These are phyloP conservation scores for Bolboschoenoplectus hybrid DNA, from an alignment of 202 grass and related monocot genomes.

Conservation along the genomic window DNA sequence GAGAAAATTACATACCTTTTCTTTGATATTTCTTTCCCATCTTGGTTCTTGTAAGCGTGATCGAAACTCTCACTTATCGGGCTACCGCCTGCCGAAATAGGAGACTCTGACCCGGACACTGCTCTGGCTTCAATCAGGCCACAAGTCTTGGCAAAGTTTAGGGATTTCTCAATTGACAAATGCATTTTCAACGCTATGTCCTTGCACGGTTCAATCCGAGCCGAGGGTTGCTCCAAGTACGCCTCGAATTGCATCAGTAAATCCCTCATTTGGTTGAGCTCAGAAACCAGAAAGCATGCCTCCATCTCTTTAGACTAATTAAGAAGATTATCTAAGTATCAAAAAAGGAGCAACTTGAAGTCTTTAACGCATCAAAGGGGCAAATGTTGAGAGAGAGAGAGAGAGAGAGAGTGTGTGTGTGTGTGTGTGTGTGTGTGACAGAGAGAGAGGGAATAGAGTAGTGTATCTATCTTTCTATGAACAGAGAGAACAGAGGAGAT, in stretches of 20 bases:
- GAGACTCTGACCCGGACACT: conserved; percentile 36
- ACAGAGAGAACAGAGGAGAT: not conserved
- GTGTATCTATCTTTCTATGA: no score
- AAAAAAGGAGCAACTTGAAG: conserved; percentile 10
- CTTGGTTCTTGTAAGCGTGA: conserved; percentile 47
- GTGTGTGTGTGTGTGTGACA: not conserved
- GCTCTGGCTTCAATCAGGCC: not conserved
- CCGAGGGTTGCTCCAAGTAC: conserved; percentile 36
- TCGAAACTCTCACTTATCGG: conserved; percentile 53
- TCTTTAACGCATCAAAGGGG: conserved; percentile 8
- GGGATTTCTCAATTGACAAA: conserved; percentile 55
- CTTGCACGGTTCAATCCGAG: conserved; percentile 45
- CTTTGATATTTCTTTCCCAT: conserved; percentile 46
- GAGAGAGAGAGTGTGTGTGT: no score
- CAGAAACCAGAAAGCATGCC: conserved; percentile 47
- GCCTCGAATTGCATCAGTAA: conserved; percentile 61
- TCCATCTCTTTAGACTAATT: conserved; percentile 42
- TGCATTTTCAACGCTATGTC: conserved; percentile 49
- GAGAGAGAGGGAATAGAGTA: not conserved
- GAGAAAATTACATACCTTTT: conserved; percentile 62
- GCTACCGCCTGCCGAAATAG: conserved; percentile 48
- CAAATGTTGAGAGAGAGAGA: not conserved
- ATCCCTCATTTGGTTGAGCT: conserved; percentile 55
- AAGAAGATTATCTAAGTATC: not conserved
- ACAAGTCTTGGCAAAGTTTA: conserved; percentile 47